Evolutionary conservation across 441 rosid genomes (phyloP), one percentile per base, ranked within the genome.

Genomic region (Pelargonium myrrhifolium): DNA sequence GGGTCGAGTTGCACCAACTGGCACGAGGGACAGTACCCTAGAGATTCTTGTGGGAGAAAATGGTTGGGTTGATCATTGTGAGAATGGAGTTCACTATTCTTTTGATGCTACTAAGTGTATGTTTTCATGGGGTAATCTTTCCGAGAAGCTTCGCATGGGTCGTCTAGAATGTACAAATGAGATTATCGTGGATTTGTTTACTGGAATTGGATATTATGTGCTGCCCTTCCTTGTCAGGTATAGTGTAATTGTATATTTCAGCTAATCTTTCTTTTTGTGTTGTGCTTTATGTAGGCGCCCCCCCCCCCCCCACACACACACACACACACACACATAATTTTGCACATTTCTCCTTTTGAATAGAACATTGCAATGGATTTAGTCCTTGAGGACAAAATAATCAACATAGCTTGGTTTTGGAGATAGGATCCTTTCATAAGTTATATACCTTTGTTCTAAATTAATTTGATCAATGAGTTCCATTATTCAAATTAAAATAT

Each of bases 71-170:
- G 79, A 82, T 65, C 98, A 87, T 70, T 76, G 87, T 67, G 98
- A 93, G 80, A 90, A 83, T 76, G 98, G 92, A 49, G 84, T 93
- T 65, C 71, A 85, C 60, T 93, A 89, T 81, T 89, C 97, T 69
- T 93, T 93, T 74, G 84, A 93, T 77, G 89, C 93, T 63, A 86
- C 96, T 31, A 91, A 85, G 77, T 93, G 99, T 83, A 93, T 93
- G 94, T 93, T 93, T 76, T 93, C 97, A 21, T 93, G 96, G 96
- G 98, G 98, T 7, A 93, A 93, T 83, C 97, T 93, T 66, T 90
- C 94, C 6, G 98, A 93, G 82, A 93, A 93, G 86, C 84, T 88
- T 75, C 96, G 97, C n/a, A 87, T 93, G 91, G 96, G 82, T 63
- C 63, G 70, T 69, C 75, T 85, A 78, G 80, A 80, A 47, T 93